A percentile compares a stretch with the other conserved stretches of the same genome.
These are phyloP conservation scores for Tympanopsis confertula DNA, from an alignment of 2,329 filamentous ascomycete species.

Conservation along the genomic window DNA sequence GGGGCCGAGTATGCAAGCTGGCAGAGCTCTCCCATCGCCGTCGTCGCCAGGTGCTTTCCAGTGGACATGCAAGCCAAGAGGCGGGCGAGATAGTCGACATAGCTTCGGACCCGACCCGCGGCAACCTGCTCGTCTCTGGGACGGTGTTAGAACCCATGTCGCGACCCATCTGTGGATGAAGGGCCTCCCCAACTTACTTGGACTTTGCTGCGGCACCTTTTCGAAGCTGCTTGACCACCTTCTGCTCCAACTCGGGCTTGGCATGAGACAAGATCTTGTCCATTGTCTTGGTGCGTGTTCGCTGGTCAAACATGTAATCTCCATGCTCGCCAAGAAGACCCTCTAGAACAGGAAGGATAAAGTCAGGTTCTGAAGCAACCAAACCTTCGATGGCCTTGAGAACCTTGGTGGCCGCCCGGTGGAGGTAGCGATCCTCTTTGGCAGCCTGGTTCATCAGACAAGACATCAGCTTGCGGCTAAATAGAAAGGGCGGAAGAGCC, in stretches of 20 bases:
- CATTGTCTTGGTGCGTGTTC: conserved; percentile 75
- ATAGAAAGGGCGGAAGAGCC: conserved; percentile 45
- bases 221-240: too few species aligned
- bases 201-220: too few species aligned
- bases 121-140: too few species aligned
- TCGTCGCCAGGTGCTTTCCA: background rate
- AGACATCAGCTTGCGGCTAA: conserved; percentile 72
- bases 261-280: conserved; percentile 59
- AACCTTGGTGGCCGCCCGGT: conserved; percentile 66
- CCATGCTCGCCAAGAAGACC: conserved; percentile 62
- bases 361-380: conserved; percentile 46
- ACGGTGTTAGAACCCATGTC: too few species aligned
- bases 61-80: conserved; percentile 11
- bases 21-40: conserved; percentile 33
- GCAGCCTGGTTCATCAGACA: conserved; percentile 75
- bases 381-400: conserved; percentile 59
- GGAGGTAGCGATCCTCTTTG: conserved; percentile 65
- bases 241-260: conserved; percentile 39
- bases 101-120: too few species aligned
- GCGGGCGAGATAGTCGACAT: conserved; percentile 6
- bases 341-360: conserved; percentile 48
- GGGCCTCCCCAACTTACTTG: too few species aligned
- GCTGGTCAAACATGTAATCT: conserved; percentile 70
- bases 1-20: conserved; percentile 41
- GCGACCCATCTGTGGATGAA: too few species aligned